phyloP scores from a whole-genome alignment of 1,139 yeast species.

The Candida dubliniensis region DNA sequence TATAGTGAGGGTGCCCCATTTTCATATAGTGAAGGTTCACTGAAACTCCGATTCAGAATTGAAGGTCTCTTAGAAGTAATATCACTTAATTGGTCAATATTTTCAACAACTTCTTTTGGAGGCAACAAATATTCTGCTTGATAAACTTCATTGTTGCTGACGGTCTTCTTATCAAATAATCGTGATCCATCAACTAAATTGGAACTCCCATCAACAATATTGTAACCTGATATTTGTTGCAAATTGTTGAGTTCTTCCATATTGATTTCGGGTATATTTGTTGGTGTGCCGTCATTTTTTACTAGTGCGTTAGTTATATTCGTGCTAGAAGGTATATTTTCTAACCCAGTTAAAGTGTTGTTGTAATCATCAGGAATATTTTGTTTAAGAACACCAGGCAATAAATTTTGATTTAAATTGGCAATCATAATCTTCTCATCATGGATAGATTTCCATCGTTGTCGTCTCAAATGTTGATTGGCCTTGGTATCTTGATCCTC shows the following conservation, averaged over 20 bases:
- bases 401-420: conserved; percentile 31
- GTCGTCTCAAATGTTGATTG: conserved; percentile 17
- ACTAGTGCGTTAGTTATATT: no score
- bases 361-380: conserved; percentile 17
- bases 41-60: conserved; percentile 30
- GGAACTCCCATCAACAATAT: conserved; percentile 16
- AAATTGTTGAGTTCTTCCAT: conserved; percentile 9
- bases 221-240: conserved; percentile 8
- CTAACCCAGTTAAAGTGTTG: conserved; percentile 28
- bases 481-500: conserved; percentile 6
- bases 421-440: conserved; percentile 34
- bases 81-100: conserved; percentile 34
- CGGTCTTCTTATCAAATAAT: neutral
- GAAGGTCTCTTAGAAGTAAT: conserved; percentile 11
- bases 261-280: neutral
- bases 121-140: conserved; percentile 18
- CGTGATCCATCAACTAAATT: conserved; percentile 14
- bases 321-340: conserved; percentile 26
- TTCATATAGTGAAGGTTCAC: conserved; percentile 47
- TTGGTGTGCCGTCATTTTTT: no score
- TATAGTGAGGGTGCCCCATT: conserved; percentile 8
- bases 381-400: conserved; percentile 36
- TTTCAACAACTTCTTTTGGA: conserved; percentile 22
- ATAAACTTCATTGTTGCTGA: conserved; percentile 1
- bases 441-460: conserved; percentile 32